Evolutionary conservation across 2,329 filamentous ascomycete genomes (phyloP).

Genomic region (Exophiala calicioides): DNA sequence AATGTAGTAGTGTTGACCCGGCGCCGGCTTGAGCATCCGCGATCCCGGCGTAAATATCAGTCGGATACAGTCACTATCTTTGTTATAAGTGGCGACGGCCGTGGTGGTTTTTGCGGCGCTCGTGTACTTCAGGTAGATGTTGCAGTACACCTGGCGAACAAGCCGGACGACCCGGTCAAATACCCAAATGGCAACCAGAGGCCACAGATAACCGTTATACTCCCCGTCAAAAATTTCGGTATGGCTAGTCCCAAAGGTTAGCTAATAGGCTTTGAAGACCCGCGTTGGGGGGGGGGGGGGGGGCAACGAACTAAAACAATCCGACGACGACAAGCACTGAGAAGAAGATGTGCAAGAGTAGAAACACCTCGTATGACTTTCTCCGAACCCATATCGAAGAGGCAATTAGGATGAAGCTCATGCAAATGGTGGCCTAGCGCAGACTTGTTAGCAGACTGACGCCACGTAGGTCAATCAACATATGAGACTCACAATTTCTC

Average conservation of each 20-base stretch:
- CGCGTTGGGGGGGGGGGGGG: no score
- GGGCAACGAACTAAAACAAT: slow-evolving; percentile 47
- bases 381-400: slow-evolving; percentile 50
- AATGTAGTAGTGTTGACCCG: slow-evolving; percentile 54
- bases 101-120: slow-evolving; percentile 36
- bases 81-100: slow-evolving; percentile 46
- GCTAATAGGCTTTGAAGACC: no score
- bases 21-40: slow-evolving; percentile 37
- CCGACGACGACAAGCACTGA: slow-evolving; percentile 44
- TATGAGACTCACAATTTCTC: slow-evolving; percentile 34
- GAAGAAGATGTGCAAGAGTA: slow-evolving; percentile 42
- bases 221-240: slow-evolving; percentile 50
- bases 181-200: slow-evolving; percentile 50
- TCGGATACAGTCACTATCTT: slow-evolving; percentile 47
- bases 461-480: background rate
- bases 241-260: slow-evolving; percentile 39
- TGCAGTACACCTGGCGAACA: slow-evolving; percentile 45
- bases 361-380: slow-evolving; percentile 46
- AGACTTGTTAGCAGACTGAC: background rate
- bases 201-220: slow-evolving; percentile 55
- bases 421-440: slow-evolving; percentile 18
- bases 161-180: slow-evolving; percentile 49
- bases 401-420: slow-evolving; percentile 46
- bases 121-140: slow-evolving; percentile 39
- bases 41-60: slow-evolving; percentile 45